Conservation (phyloP, 352 stramenopile genomes). For the Hyaloperonospora brassicae region DNA sequence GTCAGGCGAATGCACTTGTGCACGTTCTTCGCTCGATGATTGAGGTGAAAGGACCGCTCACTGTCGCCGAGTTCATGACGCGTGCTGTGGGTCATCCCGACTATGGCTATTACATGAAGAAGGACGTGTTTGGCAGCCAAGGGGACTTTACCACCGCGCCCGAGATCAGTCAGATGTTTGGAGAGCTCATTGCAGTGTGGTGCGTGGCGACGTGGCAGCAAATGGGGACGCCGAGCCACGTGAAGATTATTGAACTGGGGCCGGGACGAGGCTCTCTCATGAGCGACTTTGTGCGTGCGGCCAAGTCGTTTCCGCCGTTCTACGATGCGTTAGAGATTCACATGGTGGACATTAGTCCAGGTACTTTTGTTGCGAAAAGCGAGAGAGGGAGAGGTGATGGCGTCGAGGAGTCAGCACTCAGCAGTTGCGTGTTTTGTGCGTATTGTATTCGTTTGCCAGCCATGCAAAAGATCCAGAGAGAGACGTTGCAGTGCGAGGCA, state of each 20-base stretch:
- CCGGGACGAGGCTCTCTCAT: conserved; percentile 91
- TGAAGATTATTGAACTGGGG: conserved; percentile 88
- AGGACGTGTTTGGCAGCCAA: conserved; percentile 85
- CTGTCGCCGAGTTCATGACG: conserved; percentile 92
- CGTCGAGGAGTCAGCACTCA: too few species aligned
- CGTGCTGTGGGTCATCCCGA: conserved; percentile 84
- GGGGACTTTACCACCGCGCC: conserved; percentile 92
- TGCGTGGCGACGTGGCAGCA: conserved; percentile 88
- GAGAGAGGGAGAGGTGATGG: too few species aligned
- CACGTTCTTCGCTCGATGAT: conserved; percentile 87
- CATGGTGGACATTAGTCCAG: conserved; percentile 88
- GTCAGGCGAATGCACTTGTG: conserved; percentile 61
- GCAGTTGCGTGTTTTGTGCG: conserved; percentile 3
- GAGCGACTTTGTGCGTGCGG: conserved; percentile 87
- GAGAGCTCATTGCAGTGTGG: conserved; percentile 89
- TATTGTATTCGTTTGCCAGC: conserved; percentile 18
- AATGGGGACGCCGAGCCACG: conserved; percentile 58
- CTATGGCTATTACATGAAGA: conserved; percentile 95
- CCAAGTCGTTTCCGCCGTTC: conserved; percentile 84
- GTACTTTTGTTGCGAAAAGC: conserved; percentile 12
- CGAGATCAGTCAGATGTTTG: conserved; percentile 92
- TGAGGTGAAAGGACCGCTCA: conserved; percentile 88
- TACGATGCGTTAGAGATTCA: conserved; percentile 80
- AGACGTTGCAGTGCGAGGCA: conserved; percentile 55
- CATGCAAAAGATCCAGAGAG: conserved; percentile 87